Evolutionary conservation across 192 early-diverging fungal species (phyloP).

Genomic region (Podila verticillata): DNA sequence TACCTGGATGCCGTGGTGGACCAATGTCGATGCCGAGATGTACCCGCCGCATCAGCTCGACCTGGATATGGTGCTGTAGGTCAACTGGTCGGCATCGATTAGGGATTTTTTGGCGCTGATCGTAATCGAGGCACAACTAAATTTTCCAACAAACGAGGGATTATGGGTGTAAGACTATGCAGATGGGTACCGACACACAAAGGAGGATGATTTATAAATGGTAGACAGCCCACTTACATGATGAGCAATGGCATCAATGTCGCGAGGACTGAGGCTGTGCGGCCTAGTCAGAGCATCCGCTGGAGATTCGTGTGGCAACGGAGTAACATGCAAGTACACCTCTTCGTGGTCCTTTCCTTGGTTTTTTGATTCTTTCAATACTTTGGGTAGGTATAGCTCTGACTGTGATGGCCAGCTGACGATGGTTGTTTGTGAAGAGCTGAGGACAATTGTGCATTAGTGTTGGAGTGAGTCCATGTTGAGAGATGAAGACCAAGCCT

Average conservation of each 20-base stretch:
- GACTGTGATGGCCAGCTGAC: background rate
- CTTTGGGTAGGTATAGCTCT: background rate
- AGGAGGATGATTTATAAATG: background rate
- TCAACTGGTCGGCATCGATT: conserved; percentile 17
- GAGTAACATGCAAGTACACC: conserved; percentile 20
- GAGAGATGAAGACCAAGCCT: background rate
- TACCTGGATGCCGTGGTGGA: conserved; percentile 23
- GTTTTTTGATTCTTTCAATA: no score
- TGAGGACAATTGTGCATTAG: background rate
- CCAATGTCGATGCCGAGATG: conserved; percentile 40
- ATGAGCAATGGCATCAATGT: conserved; percentile 24
- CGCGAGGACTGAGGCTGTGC: conserved; percentile 22
- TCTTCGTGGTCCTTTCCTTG: conserved; percentile 12
- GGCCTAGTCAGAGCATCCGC: conserved; percentile 21
- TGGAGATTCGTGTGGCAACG: conserved; percentile 26
- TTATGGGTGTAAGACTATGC: no score
- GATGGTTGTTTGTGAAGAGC: conserved; percentile 20
- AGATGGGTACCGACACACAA: background rate
- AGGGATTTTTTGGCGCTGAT: conserved; percentile 18
- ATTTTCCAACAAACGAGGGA: no score
- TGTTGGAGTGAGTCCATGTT: background rate
- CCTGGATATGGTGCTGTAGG: conserved; percentile 36
- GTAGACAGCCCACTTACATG: conserved; percentile 11
- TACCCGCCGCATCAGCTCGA: conserved; percentile 32
- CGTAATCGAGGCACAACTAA: conserved; percentile 8